Conservation (phyloP, 768 basidiomycete species). For the Boletus reticuloceps region DNA sequence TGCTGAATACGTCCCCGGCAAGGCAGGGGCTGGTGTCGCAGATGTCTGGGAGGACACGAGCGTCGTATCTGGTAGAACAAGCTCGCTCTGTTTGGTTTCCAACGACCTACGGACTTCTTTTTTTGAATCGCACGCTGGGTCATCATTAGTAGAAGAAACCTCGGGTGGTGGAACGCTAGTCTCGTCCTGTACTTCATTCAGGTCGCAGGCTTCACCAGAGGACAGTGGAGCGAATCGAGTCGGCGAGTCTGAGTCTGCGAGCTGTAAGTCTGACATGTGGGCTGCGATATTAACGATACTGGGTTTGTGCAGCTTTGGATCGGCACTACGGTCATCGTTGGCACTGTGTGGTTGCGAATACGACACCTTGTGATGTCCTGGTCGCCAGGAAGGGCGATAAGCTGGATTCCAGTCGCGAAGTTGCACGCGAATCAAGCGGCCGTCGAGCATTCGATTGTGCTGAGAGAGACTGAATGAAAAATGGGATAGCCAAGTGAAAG, state of each 20-base stretch:
- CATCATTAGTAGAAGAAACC: conserved; percentile 1
- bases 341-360: conserved; percentile 21
- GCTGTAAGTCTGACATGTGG: conserved; percentile 9
- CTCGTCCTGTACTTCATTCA: conserved; percentile 20
- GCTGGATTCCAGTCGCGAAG: conserved; percentile 64
- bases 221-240: not conserved
- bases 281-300: conserved; percentile 6
- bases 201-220: conserved; percentile 7
- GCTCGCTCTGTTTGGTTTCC: conserved; percentile 31
- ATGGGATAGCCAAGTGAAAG: not conserved
- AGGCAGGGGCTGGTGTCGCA: conserved; percentile 17
- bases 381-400: conserved; percentile 42
- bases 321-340: conserved; percentile 7
- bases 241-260: conserved; percentile 6
- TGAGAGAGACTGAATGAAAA: conserved; percentile 29
- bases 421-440: conserved; percentile 73
- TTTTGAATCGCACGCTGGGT: not conserved
- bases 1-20: conserved; percentile 35
- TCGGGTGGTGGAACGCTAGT: not conserved
- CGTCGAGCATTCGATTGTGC: conserved; percentile 70
- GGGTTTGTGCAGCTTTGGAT: conserved; percentile 11
- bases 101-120: conserved; percentile 5
- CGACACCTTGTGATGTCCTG: conserved; percentile 37
- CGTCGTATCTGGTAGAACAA: not conserved
- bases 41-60: conserved; percentile 27